These are phyloP conservation scores for Gossypium davidsonii DNA, from an alignment of 441 rosid species.

Conservation along the genomic window DNA sequence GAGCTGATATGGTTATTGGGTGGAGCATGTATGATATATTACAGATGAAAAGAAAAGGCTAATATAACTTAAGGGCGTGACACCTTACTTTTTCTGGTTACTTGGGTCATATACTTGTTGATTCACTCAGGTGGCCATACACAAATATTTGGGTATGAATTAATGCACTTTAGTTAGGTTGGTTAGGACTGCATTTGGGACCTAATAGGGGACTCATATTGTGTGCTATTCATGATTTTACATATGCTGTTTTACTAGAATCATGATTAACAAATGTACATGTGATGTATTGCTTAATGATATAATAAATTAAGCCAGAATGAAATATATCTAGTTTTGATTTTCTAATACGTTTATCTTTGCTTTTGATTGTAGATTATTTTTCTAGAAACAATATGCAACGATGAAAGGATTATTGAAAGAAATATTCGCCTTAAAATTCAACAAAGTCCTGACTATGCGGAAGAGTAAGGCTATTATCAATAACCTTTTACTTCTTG, in stretches of 20 bases:
- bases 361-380: conserved; percentile 57
- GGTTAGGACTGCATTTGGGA: not conserved
- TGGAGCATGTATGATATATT: not conserved
- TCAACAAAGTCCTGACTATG: conserved; percentile 98
- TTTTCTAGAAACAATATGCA: conserved; percentile 94
- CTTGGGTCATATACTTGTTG: not conserved
- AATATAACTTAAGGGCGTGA: not conserved
- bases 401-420: conserved; percentile 87
- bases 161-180: not conserved
- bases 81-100: not conserved
- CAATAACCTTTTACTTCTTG: conserved; percentile 21
- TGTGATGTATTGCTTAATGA: not conserved
- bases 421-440: conserved; percentile 97
- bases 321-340: not conserved
- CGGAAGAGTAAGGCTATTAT: conserved; percentile 71
- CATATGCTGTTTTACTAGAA: not conserved
- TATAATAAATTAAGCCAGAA: not conserved
- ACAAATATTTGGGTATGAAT: not conserved
- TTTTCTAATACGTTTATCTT: conserved; percentile 10
- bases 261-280: not conserved
- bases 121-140: not conserved
- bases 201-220: not conserved
- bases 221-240: not conserved
- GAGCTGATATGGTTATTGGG: conserved; percentile 3
- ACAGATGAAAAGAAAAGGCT: not conserved